Conservation (phyloP, 1,284 basidiomycete species). For the Porodaedalea pini region DNA sequence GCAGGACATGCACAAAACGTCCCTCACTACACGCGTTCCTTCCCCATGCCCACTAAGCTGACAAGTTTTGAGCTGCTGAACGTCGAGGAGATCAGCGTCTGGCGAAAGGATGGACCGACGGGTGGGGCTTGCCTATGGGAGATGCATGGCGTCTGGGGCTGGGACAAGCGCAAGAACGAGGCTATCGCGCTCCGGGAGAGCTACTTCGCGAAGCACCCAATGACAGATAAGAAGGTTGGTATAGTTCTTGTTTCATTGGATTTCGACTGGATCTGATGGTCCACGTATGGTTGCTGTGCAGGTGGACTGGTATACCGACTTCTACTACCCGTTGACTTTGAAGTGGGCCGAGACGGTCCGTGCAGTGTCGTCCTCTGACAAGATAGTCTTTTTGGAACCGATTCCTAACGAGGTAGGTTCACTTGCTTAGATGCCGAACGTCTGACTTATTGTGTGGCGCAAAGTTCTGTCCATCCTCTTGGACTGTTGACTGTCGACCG, state of each 20-base stretch:
- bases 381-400: constrained; percentile 75
- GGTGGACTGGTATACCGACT: constrained; percentile 84
- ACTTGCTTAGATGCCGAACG: neutral
- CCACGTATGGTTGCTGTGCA: constrained; percentile 27
- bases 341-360: constrained; percentile 73
- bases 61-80: constrained; percentile 60
- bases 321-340: constrained; percentile 78
- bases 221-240: constrained; percentile 53
- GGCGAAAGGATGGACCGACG: constrained; percentile 70
- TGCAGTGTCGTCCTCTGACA: constrained; percentile 45
- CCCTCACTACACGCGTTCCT: constrained; percentile 74
- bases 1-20: constrained; percentile 74
- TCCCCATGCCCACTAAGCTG: constrained; percentile 76
- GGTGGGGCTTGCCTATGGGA: constrained; percentile 80
- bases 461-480: constrained; percentile 75
- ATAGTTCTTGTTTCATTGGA: neutral
- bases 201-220: constrained; percentile 77
- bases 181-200: constrained; percentile 80
- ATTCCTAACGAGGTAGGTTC: constrained; percentile 83
- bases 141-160: constrained; percentile 92
- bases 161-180: constrained; percentile 66
- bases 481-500: constrained; percentile 62
- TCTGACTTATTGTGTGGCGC: neutral
- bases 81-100: constrained; percentile 53
- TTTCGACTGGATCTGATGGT: constrained; percentile 2